Evolutionary conservation across 2,329 filamentous ascomycete species (phyloP).

Genomic region (Pseudogymnoascus sp.): DNA sequence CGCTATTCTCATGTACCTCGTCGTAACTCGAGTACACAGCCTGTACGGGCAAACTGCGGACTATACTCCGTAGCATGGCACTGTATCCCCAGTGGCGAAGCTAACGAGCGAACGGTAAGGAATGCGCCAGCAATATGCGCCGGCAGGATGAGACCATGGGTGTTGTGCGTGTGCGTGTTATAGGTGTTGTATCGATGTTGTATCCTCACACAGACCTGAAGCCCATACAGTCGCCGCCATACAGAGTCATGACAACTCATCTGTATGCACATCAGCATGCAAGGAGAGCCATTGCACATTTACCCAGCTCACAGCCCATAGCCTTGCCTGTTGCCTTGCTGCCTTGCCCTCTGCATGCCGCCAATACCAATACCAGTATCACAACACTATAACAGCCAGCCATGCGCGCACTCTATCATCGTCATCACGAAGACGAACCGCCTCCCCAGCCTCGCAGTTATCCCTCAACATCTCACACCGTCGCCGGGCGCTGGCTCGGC

Average conservation of each 20-base stretch:
- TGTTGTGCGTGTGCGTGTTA: neutral
- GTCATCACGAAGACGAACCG: neutral
- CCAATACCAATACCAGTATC: neutral
- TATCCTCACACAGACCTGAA: neutral
- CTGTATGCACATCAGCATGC: neutral
- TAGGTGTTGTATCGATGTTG: neutral
- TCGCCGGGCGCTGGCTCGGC: neutral
- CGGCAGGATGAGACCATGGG: neutral
- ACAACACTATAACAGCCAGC: neutral
- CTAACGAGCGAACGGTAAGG: neutral
- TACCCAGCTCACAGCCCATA: neutral
- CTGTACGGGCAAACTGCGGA: neutral
- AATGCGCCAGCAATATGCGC: neutral
- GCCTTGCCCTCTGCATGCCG: neutral
- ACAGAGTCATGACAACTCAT: constrained; percentile 6
- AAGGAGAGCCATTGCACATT: neutral
- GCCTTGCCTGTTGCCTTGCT: neutral
- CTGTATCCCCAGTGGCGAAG: neutral
- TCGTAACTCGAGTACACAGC: neutral
- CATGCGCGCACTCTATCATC: neutral
- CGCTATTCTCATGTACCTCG: neutral
- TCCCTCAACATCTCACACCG: neutral
- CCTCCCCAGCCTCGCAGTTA: neutral
- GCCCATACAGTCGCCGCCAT: neutral
- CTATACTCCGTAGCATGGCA: neutral